Percentiles rank a stretch among this genome's conserved stretches.
These are phyloP conservation scores for Aspergillus uvarum DNA, from an alignment of 2,329 filamentous ascomycete species.

Conservation along the genomic window DNA sequence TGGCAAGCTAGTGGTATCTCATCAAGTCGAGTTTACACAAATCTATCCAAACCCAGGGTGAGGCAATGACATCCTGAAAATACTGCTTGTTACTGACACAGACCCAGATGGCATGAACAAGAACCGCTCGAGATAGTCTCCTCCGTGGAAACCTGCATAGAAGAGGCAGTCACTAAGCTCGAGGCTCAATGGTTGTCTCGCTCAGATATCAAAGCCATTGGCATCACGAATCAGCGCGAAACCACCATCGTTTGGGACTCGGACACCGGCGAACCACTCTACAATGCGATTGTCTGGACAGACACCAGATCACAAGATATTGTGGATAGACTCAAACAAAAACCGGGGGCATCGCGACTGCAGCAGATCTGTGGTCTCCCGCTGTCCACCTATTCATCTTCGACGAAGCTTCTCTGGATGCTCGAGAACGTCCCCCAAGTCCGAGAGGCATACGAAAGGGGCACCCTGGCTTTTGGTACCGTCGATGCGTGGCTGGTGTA, in stretches of 20 bases:
- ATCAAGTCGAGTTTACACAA: conserved; percentile 84
- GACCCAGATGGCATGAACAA: conserved; percentile 79
- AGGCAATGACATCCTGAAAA: conserved; percentile 34
- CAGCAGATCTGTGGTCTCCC: conserved; percentile 73
- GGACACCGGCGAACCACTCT: conserved; percentile 72
- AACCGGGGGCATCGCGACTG: conserved; percentile 64
- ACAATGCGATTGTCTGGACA: conserved; percentile 87
- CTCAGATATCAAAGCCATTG: conserved; percentile 69
- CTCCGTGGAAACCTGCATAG: conserved; percentile 76
- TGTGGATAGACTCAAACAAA: conserved; percentile 71
- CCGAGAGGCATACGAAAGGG: conserved; percentile 69
- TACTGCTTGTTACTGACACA: background rate
- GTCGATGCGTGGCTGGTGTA: conserved; percentile 87
- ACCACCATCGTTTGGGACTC: conserved; percentile 84
- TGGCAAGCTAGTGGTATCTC: conserved; percentile 74
- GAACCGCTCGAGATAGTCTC: conserved; percentile 72
- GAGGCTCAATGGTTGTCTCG: conserved; percentile 62
- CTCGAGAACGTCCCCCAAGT: conserved; percentile 70
- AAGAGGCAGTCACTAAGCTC: conserved; percentile 69
- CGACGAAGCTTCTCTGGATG: conserved; percentile 81
- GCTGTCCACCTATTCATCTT: conserved; percentile 82
- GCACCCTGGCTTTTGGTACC: conserved; percentile 77
- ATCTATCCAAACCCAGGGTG: conserved; percentile 82
- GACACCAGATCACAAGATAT: conserved; percentile 76
- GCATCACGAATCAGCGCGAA: conserved; percentile 88